A percentile compares a stretch with the other conserved stretches of the same genome.
Evolutionary conservation across 352 stramenopile genomes (phyloP).

Genomic region (Globisporangium viniferum): DNA sequence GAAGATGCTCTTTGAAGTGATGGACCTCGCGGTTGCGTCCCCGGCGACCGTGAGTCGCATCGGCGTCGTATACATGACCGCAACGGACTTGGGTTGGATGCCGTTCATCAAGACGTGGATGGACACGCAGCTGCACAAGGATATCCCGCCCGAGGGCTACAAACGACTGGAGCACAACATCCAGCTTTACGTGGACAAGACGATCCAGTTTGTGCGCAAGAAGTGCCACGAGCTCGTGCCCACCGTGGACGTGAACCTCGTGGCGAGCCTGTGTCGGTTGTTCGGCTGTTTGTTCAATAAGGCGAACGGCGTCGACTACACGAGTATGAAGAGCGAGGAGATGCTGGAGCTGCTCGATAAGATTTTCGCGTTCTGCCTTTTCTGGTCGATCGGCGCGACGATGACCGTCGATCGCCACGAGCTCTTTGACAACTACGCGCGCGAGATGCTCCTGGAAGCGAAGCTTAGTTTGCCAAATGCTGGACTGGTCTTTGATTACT

Average conservation of each 20-base stretch:
- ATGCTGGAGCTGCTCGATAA: slow-evolving; percentile 62
- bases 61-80: slow-evolving; percentile 77
- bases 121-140: slow-evolving; percentile 44
- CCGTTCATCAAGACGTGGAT: slow-evolving; percentile 91
- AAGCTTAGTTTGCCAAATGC: slow-evolving; percentile 55
- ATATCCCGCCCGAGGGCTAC: slow-evolving; percentile 37
- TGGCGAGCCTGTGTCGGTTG: slow-evolving; percentile 81
- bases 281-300: slow-evolving; percentile 81
- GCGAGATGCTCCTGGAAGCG: slow-evolving; percentile 45
- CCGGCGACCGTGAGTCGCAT: slow-evolving; percentile 87
- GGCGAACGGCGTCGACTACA: slow-evolving; percentile 25
- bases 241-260: slow-evolving; percentile 89
- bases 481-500: slow-evolving; percentile 86
- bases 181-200: slow-evolving; percentile 57
- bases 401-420: slow-evolving; percentile 75
- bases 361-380: slow-evolving; percentile 87
- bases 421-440: slow-evolving; percentile 78
- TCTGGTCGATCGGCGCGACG: slow-evolving; percentile 90
- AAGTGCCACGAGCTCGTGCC: slow-evolving; percentile 83
- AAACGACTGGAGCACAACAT: slow-evolving; percentile 51
- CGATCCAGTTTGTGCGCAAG: slow-evolving; percentile 73
- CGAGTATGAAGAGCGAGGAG: slow-evolving; percentile 31
- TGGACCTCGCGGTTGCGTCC: slow-evolving; percentile 90
- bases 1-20: slow-evolving; percentile 94
- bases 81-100: slow-evolving; percentile 86